phyloP scores from a whole-genome alignment of 169 alveolate genomes.

The Cryptosporidium viatorum region DNA sequence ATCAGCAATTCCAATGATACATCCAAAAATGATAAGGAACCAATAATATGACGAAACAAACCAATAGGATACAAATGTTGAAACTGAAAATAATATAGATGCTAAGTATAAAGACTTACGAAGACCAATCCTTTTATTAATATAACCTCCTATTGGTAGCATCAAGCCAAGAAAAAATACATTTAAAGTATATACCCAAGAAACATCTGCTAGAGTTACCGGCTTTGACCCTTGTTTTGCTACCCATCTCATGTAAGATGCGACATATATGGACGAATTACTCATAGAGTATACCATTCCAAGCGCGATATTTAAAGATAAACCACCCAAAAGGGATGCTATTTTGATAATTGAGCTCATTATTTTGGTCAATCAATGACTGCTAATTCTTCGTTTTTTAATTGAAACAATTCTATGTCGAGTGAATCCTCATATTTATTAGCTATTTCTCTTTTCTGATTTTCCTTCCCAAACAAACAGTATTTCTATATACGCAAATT shows the following conservation, averaged over 20 bases:
- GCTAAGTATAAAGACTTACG: constrained; percentile 37
- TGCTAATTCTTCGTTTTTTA: background rate
- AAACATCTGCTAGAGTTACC: constrained; percentile 41
- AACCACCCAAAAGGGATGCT: constrained; percentile 50
- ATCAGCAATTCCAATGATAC: constrained; percentile 62
- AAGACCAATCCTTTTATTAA: constrained; percentile 19
- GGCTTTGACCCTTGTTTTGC: background rate
- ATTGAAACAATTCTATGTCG: background rate
- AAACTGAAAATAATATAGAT: background rate
- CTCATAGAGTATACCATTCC: constrained; percentile 73
- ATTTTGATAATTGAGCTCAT: background rate
- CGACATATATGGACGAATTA: constrained; percentile 63
- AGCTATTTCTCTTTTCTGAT: background rate
- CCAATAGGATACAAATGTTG: constrained; percentile 45
- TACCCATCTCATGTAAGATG: constrained; percentile 53
- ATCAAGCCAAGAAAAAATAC: constrained; percentile 43
- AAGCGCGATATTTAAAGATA: constrained; percentile 44
- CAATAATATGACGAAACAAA: constrained; percentile 44
- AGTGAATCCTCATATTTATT: background rate
- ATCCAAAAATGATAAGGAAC: constrained; percentile 47
- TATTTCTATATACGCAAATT: background rate
- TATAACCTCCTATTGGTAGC: constrained; percentile 65
- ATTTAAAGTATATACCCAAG: constrained; percentile 72
- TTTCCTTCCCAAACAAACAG: too few relatives aligned
- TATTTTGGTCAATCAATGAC: background rate